Base-by-base conservation (phyloP, 2,329 filamentous ascomycete species). In the Diaporthe sp. region DNA sequence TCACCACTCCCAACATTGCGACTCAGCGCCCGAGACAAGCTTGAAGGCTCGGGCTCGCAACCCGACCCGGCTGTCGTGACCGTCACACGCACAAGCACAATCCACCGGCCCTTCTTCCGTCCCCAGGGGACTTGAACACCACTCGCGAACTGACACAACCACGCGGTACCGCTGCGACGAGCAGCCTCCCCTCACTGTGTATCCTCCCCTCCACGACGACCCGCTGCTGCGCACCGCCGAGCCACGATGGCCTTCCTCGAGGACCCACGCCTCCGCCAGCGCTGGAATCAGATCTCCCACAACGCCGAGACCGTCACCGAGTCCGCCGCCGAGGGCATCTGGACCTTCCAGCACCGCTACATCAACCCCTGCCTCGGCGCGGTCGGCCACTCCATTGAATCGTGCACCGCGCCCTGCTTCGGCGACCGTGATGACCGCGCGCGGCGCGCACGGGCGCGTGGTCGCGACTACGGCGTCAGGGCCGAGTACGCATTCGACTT, bases 401-500 rank as follows among this genome's bases (percentile, higher is more conserved):
- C 93, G 82, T 95, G 95, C 79, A 92, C 93, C 59, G 88, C 91
- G 17, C 91, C 92, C 72, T 95, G 95, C 78, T 84, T 92, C 49
- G 93, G 94, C 72, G 92, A 91, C 80, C 91, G 91, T 73, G 94
- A 96, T 79, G 94, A 96, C 81, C 92, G 94, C 75, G 87, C 92
- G 67, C 92, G 94, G 42, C 91, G 94, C 74, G 85, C 87, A 61
- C 88, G 93, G 77, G 92, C 95, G 80, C 90, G 93, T 59, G 89
- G 90, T 28, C 86, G 89, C 12, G 86, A 87, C 34, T 84, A 86
- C 76, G 91, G 91, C 46, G 79, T 76, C 3, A 85, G 92, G 70
- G 94, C 95, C 39, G 96, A 98, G 84, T 91, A 94, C 80, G 96
- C 91, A 81, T 98, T 98, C 82, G 96, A 98, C 83, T 98, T 98